Percentiles rank a stretch among this genome's conserved stretches.
Conservation (phyloP, 2,329 filamentous ascomycete genomes). For the Hymenoscyphus repandus region DNA sequence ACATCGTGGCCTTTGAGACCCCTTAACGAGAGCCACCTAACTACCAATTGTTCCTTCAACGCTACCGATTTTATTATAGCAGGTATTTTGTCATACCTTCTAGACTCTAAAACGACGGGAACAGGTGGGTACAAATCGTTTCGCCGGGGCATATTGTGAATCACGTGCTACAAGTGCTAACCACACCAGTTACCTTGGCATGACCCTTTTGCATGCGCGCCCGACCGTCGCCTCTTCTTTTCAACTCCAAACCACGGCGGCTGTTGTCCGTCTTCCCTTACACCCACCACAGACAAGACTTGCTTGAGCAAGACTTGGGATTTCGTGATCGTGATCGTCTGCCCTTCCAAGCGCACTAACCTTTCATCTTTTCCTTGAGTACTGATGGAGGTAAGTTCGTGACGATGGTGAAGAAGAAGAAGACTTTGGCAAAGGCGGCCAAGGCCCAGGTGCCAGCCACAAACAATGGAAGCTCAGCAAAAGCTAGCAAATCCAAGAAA, state of each 20-base stretch:
- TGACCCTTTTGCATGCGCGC: background rate
- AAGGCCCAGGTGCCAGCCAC: background rate
- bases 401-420: conserved; percentile 9
- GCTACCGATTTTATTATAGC: too few relatives aligned
- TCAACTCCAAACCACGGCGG: background rate
- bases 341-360: conserved; percentile 19
- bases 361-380: background rate
- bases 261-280: conserved; percentile 3
- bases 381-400: conserved; percentile 16
- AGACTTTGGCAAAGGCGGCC: background rate
- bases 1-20: too few relatives aligned
- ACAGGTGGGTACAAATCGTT: too few relatives aligned
- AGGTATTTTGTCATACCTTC: too few relatives aligned
- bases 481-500: conserved; percentile 6
- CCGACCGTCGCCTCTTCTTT: background rate
- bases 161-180: too few relatives aligned
- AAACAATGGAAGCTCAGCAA: conserved; percentile 8
- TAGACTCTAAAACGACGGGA: too few relatives aligned
- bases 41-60: too few relatives aligned
- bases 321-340: conserved; percentile 14
- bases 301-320: conserved; percentile 4
- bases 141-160: too few relatives aligned
- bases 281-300: conserved; percentile 1
- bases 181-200: too few relatives aligned
- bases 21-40: too few relatives aligned